These are phyloP conservation scores for Xanthoconium separans DNA, from an alignment of 1,284 basidiomycete species.

Conservation along the genomic window DNA sequence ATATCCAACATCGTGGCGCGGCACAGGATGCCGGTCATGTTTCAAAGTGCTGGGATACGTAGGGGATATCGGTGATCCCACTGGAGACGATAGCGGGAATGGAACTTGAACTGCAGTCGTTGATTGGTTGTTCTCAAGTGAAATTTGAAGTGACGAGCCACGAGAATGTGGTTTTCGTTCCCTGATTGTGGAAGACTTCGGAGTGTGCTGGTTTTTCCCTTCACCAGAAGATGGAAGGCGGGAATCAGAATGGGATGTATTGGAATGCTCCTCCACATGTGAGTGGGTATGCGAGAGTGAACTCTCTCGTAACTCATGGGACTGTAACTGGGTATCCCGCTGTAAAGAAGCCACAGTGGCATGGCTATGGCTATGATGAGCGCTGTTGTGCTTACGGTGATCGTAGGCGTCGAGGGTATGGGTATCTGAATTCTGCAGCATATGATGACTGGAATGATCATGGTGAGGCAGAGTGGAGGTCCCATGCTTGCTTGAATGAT, in stretches of 20 bases:
- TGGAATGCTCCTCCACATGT: conserved; percentile 19
- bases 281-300: conserved; percentile 16
- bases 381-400: conserved; percentile 15
- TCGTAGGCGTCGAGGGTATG: conserved; percentile 15
- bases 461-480: conserved; percentile 5
- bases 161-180: conserved; percentile 35
- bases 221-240: conserved; percentile 17
- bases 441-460: conserved; percentile 25
- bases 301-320: conserved; percentile 13
- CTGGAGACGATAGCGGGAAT: conserved; percentile 46
- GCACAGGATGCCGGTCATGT: conserved; percentile 31
- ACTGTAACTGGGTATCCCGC: conserved; percentile 31
- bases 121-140: conserved; percentile 40
- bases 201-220: conserved; percentile 7
- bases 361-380: conserved; percentile 11
- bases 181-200: conserved; percentile 23
- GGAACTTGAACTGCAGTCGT: conserved; percentile 65
- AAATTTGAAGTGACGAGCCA: conserved; percentile 33
- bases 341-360: conserved; percentile 14
- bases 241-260: conserved; percentile 35
- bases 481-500: conserved; percentile 10
- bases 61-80: conserved; percentile 36
- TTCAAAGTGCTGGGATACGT: conserved; percentile 34
- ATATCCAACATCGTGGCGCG: conserved; percentile 39
- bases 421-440: conserved; percentile 34